These are phyloP conservation scores for Peronospora destructor DNA, from an alignment of 352 stramenopile genomes.

Conservation along the genomic window DNA sequence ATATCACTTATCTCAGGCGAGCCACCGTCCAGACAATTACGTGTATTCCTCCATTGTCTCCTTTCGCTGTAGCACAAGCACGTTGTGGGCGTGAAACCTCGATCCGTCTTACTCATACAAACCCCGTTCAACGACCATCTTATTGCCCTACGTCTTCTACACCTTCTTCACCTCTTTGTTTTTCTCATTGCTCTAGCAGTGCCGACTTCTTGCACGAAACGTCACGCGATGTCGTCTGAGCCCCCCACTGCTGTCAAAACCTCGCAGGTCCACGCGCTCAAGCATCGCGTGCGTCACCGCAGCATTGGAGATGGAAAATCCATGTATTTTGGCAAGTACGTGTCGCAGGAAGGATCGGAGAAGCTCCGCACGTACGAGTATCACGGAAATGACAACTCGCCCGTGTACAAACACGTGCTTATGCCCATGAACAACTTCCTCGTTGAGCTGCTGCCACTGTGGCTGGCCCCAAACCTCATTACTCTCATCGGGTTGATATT, in stretches of 20 bases:
- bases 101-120: not conserved
- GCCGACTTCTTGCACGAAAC: not conserved
- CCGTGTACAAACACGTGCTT: slow-evolving; percentile 84
- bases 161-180: not conserved
- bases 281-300: slow-evolving; percentile 67
- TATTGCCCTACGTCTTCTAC: slow-evolving; percentile 6
- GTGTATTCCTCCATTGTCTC: not conserved
- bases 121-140: slow-evolving; percentile 2
- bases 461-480: slow-evolving; percentile 81
- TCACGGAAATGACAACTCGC: slow-evolving; percentile 78
- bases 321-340: slow-evolving; percentile 86
- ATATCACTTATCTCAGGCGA: not conserved
- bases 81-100: not conserved
- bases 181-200: not conserved
- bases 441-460: slow-evolving; percentile 65
- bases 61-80: not conserved
- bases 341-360: slow-evolving; percentile 76
- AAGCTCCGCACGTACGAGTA: slow-evolving; percentile 85
- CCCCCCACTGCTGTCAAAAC: slow-evolving; percentile 6
- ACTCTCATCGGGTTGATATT: slow-evolving; percentile 65
- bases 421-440: slow-evolving; percentile 84
- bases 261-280: slow-evolving; percentile 38
- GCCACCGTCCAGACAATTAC: not conserved
- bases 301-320: slow-evolving; percentile 66
- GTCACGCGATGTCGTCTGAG: slow-evolving; percentile 15